Base-by-base conservation (phyloP, 2,329 filamentous ascomycete genomes). In the Neophaeococcomyces aloes region DNA sequence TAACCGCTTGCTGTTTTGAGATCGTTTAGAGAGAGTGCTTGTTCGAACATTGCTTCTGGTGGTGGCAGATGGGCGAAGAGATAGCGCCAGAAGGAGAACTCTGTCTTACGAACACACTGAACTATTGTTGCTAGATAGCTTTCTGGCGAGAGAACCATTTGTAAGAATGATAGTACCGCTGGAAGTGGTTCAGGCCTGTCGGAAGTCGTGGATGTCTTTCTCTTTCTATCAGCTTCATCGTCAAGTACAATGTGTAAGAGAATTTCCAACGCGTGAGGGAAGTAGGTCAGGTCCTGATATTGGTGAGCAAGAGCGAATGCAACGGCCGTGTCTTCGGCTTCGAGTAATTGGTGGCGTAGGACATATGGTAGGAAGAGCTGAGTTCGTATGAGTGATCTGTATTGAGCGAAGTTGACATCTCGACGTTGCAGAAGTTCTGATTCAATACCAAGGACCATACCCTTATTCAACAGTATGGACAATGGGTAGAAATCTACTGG, bases 1-100 rank as follows among this genome's bases (percentile, higher is more conserved):
- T 96, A 98, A 1, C 93, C 91, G 7, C 88, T 89, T 2, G 91
- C 93, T 4, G 91, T 98, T 64, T 96, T 96, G 38, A 98, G 69
- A 3, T 82, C 85, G 2, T 86, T 87, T 44, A 85, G 78, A 52
- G 83, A 79, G 7, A 98, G 68, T 3, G 87, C 89, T 61, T 94
- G 86, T 61, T 98, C 89, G 55, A 98, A 98, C 0, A 98, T 74
- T 53, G 91, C 84, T 56, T 87, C 82, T 3, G 89, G 86, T 1
- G 89, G 86, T 1, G 91, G 91, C 1, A 98, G 72, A 56, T 95
- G 87, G 3, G 81, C 79, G 61, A 98, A 98, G 1, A 98, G 71
- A 1, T 91, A 95, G 47, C 83, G 80, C 91, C 91, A 98, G 44
- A 86, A 94, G 30, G 89, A 79, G 6, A 94, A 79, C 59, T 98